Base-by-base conservation (phyloP, 1,284 basidiomycete species). In the Ceratobasidium papillatum region DNA sequence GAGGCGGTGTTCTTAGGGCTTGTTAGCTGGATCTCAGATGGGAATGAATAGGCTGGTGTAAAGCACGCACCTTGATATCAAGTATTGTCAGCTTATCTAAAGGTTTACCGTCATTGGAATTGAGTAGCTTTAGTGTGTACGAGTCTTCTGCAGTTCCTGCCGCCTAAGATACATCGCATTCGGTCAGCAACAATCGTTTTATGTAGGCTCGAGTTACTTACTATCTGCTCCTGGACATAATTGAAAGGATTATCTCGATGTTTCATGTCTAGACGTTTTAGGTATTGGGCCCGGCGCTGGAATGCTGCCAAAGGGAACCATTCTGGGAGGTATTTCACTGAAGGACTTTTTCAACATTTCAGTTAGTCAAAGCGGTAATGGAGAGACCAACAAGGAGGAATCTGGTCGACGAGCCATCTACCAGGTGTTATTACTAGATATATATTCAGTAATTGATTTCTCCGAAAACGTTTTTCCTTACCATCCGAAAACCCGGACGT, bases 281-380 rank as follows among this genome's bases (percentile, higher is more conserved):
- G 19, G 27, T 32, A 19, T 38, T 59, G 32, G 22, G 41, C 36
- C 3, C 34, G 36, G 9, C 59, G 34, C n/a, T 62, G 78, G 76
- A 80, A 82, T 1, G 78, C 77, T 19, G 79, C 78, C 2, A 81
- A 80, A 36, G 81, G 81, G 58, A 81, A 65, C 81, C 81, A 81
- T 2, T 78, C 71, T 2, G 81, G 81, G 32, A 81, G 74, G 58
- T 80, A 78, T 12, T 66, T 74, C 32, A 81, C 81, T 81, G 32
- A 17, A 61, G 22, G 47, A 9, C 47, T 11, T 0, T 25, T 34
- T 22, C 3, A 45, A 17, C 19, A 62, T 27, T 7, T 41, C 1
- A 30, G n/a, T 38, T 14, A 30, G 3, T 36, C 5, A 54, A 17
- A 3, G 1, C 12, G 19, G 30, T 11, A 36, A 14, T 47, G 27